Evolutionary conservation across 2,329 filamentous ascomycete species (phyloP).

Genomic region (Grosmannia clavigera): DNA sequence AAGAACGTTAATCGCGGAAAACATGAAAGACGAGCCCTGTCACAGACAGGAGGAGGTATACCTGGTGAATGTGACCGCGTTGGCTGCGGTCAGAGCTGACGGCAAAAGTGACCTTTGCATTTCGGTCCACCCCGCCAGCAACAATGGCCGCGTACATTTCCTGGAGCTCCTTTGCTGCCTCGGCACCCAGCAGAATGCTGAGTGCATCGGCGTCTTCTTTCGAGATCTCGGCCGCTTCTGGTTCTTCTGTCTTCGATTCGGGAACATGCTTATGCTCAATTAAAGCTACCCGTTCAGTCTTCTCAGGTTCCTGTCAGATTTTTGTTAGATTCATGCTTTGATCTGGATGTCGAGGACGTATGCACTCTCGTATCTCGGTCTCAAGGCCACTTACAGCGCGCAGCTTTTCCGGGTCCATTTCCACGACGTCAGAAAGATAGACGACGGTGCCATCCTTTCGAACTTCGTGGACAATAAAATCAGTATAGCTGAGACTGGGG

Average conservation of each 20-base stretch:
- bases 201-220: slow-evolving; percentile 24
- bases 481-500: slow-evolving; percentile 52
- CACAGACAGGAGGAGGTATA: slow-evolving; percentile 13
- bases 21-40: background rate
- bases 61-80: slow-evolving; percentile 37
- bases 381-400: background rate
- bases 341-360: background rate
- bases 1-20: background rate
- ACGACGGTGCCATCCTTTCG: slow-evolving; percentile 61
- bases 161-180: slow-evolving; percentile 28
- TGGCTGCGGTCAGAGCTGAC: slow-evolving; percentile 30
- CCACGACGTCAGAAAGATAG: slow-evolving; percentile 40
- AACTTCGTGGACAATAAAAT: slow-evolving; percentile 90
- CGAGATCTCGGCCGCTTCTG: slow-evolving; percentile 10
- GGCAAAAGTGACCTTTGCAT: slow-evolving; percentile 25
- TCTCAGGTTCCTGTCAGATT: background rate
- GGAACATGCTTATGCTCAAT: background rate
- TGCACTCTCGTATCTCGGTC: background rate
- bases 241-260: background rate
- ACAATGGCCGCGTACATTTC: slow-evolving; percentile 26
- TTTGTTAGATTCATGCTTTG: background rate
- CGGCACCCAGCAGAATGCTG: slow-evolving; percentile 24
- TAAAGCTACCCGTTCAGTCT: background rate
- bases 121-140: slow-evolving; percentile 16
- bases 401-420: background rate